Conservation (phyloP, 768 basidiomycete genomes). For the Psilocybe azurescens region DNA sequence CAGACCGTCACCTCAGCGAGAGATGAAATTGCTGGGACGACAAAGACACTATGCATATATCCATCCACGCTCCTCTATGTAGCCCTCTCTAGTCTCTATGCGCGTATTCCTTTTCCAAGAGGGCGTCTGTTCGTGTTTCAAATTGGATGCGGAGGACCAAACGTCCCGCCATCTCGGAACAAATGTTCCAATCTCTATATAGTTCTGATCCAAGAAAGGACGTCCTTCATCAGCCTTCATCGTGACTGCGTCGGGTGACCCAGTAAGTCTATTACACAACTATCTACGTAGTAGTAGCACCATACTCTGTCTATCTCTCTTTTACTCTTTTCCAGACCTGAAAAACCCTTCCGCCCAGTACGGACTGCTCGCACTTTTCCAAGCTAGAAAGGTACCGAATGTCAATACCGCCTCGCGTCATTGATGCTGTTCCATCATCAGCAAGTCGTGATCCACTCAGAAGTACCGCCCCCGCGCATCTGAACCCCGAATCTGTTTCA, state of each 20-base stretch:
- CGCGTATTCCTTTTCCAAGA: not conserved
- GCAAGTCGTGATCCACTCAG: not conserved
- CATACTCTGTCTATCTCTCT: not conserved
- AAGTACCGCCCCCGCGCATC: not conserved
- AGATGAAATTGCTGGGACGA: no score
- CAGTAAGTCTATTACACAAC: no score
- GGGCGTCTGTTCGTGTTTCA: not conserved
- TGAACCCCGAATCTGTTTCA: not conserved
- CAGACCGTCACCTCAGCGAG: not conserved
- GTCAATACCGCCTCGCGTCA: not conserved
- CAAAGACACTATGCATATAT: no score
- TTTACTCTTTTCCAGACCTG: no score
- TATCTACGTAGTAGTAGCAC: not conserved
- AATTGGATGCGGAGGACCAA: not conserved
- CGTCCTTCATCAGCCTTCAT: no score
- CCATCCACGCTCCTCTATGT: not conserved
- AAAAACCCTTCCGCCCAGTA: no score
- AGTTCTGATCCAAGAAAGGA: not conserved
- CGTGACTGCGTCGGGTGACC: no score
- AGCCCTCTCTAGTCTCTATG: not conserved
- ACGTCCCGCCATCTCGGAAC: slow-evolving; percentile 1
- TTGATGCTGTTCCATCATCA: not conserved
- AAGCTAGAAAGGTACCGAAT: not conserved
- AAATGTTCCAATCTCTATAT: not conserved
- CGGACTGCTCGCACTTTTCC: not conserved